phyloP scores from a whole-genome alignment of 2,329 filamentous ascomycete genomes.

The Camillea tinctor region DNA sequence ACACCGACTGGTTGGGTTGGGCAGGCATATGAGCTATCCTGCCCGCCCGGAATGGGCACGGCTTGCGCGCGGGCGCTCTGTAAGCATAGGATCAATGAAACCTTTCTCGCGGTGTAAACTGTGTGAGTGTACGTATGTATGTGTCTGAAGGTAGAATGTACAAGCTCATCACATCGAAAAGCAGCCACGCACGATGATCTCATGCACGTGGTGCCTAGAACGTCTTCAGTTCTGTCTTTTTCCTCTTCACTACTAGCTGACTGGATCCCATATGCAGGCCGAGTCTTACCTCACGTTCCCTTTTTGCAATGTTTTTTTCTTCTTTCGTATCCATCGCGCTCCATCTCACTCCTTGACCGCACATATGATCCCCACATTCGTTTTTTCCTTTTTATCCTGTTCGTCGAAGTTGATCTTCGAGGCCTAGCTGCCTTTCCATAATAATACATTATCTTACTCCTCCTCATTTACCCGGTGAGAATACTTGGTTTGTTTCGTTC shows the following conservation, averaged over 20 bases:
- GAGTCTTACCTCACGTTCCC: conserved; percentile 1
- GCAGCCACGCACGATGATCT: conserved; percentile 8
- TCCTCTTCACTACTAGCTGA: not conserved
- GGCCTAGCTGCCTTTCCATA: conserved; percentile 26
- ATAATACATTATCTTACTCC: conserved; percentile 8
- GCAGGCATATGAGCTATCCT: not conserved
- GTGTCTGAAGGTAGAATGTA: no score
- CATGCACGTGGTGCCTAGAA: conserved; percentile 2
- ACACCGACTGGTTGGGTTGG: not conserved
- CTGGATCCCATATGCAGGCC: not conserved
- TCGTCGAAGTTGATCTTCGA: conserved; percentile 33
- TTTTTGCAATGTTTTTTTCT: not conserved
- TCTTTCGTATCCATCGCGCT: conserved; percentile 3
- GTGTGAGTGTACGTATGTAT: not conserved
- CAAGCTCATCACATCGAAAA: conserved; percentile 7
- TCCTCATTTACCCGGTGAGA: not conserved
- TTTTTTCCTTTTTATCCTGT: conserved; percentile 24
- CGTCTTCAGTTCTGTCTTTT: not conserved
- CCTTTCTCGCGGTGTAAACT: not conserved
- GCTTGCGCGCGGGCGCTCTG: not conserved
- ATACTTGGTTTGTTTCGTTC: conserved; percentile 5
- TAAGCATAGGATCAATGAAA: not conserved
- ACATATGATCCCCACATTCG: conserved; percentile 1
- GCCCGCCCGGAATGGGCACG: not conserved
- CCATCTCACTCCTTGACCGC: conserved; percentile 12